phyloP scores from a whole-genome alignment of 352 stramenopile genomes.

The Pythium aquatile region DNA sequence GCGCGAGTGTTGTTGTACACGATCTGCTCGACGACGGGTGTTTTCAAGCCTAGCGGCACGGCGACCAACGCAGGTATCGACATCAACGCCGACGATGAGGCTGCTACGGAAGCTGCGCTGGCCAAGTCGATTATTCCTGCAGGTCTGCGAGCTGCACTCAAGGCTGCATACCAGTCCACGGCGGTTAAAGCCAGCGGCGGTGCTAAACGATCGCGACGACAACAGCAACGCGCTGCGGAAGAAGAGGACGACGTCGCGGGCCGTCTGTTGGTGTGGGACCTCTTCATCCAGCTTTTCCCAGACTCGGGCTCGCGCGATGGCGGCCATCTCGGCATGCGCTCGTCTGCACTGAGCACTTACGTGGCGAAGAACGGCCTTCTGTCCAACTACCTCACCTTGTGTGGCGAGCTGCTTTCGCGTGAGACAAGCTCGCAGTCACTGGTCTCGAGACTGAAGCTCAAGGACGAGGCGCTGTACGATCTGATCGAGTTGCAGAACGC shows the following conservation, averaged over 20 bases:
- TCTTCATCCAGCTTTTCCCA: constrained; percentile 83
- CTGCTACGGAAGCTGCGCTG: constrained; percentile 62
- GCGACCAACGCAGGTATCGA: constrained; percentile 39
- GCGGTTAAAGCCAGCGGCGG: background rate
- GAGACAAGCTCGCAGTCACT: constrained; percentile 36
- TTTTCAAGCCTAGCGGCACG: constrained; percentile 29
- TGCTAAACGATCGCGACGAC: constrained; percentile 34
- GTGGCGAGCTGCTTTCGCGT: constrained; percentile 59
- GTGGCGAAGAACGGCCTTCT: constrained; percentile 58
- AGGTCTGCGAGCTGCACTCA: constrained; percentile 56
- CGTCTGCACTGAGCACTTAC: constrained; percentile 75
- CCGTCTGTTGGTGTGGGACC: constrained; percentile 72
- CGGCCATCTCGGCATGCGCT: constrained; percentile 37
- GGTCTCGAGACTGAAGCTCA: constrained; percentile 31
- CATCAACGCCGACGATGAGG: constrained; percentile 80
- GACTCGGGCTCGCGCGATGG: constrained; percentile 28
- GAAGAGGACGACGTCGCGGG: constrained; percentile 54
- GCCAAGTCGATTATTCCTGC: constrained; percentile 64
- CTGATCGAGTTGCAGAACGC: constrained; percentile 35
- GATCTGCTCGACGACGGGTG: constrained; percentile 47
- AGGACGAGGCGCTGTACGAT: constrained; percentile 50
- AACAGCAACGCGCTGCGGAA: constrained; percentile 33
- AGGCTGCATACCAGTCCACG: constrained; percentile 39
- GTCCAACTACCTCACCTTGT: constrained; percentile 61
- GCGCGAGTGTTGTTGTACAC: constrained; percentile 66